A percentile compares a stretch with the other conserved stretches of the same genome.
Conservation (phyloP, 345 rosid species). For the Rhodamnia rubescens region DNA sequence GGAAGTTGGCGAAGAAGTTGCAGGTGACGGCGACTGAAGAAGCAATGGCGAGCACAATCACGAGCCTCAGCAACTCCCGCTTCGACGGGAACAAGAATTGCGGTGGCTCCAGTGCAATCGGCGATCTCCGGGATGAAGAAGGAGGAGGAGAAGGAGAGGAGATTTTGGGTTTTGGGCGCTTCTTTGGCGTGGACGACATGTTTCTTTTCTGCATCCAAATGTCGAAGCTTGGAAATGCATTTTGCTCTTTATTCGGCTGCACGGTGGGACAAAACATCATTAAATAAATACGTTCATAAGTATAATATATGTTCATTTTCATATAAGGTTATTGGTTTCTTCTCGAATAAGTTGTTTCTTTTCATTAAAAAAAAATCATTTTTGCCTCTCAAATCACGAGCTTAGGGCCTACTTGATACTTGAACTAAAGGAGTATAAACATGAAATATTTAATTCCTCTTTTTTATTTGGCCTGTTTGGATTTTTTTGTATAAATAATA, state of each 20-base stretch:
- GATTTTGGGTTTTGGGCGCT: slow-evolving; percentile 27
- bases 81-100: slow-evolving; percentile 54
- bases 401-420: too few relatives aligned
- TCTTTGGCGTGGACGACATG: slow-evolving; percentile 18
- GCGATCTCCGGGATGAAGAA: slow-evolving; percentile 1
- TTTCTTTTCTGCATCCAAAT: background rate
- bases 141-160: slow-evolving; percentile 13
- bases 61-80: slow-evolving; percentile 39
- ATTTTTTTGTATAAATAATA: background rate
- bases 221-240: background rate
- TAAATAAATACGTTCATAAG: background rate
- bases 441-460: background rate
- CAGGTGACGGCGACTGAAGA: slow-evolving; percentile 56
- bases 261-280: background rate
- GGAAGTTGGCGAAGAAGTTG: slow-evolving; percentile 24
- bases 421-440: too few relatives aligned
- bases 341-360: background rate
- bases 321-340: background rate
- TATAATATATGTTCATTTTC: background rate
- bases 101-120: slow-evolving; percentile 45
- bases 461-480: background rate
- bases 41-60: slow-evolving; percentile 49
- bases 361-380: too few relatives aligned
- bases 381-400: too few relatives aligned
- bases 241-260: background rate